Conservation (phyloP, 805 yeast genomes). For the Yarrowia yakushimensis region DNA sequence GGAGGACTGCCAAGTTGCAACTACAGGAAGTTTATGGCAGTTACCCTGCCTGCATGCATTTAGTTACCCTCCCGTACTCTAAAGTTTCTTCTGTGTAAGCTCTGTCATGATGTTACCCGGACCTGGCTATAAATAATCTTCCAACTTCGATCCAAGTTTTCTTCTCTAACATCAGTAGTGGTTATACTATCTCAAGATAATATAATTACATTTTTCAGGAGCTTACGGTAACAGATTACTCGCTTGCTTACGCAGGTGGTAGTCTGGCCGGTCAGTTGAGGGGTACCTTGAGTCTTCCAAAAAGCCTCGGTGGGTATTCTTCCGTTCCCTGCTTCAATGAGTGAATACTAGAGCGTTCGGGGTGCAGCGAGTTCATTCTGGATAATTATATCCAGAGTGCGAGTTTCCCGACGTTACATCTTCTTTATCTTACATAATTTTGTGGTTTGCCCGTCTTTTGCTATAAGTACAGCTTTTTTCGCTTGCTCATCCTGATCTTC, state of each 20-base stretch:
- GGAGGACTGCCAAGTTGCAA: background rate
- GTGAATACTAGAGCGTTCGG: conserved; percentile 23
- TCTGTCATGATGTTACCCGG: conserved; percentile 9
- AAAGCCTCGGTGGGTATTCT: conserved; percentile 25
- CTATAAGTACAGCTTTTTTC: too few relatives aligned
- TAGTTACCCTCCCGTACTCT: background rate
- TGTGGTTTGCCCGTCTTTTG: too few relatives aligned
- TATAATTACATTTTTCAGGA: conserved; percentile 24
- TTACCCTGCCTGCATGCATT: background rate
- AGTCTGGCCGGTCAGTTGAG: conserved; percentile 25
- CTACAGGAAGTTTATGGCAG: background rate
- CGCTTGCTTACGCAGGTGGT: conserved; percentile 19
- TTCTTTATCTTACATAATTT: background rate
- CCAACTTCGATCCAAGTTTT: conserved; percentile 13
- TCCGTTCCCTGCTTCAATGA: conserved; percentile 26
- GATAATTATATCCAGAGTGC: conserved; percentile 18
- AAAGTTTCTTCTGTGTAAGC: background rate
- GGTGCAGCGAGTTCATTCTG: conserved; percentile 18
- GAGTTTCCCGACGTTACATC: conserved; percentile 19
- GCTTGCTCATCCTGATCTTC: too few relatives aligned
- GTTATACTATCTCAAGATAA: conserved; percentile 25
- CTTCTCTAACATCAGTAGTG: conserved; percentile 23
- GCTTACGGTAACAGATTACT: conserved; percentile 19
- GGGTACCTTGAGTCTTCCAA: conserved; percentile 25
- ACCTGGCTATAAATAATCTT: background rate